Evolutionary conservation across 2,329 filamentous ascomycete species (phyloP).

Genomic region (Chrysoporthe austroafricana): DNA sequence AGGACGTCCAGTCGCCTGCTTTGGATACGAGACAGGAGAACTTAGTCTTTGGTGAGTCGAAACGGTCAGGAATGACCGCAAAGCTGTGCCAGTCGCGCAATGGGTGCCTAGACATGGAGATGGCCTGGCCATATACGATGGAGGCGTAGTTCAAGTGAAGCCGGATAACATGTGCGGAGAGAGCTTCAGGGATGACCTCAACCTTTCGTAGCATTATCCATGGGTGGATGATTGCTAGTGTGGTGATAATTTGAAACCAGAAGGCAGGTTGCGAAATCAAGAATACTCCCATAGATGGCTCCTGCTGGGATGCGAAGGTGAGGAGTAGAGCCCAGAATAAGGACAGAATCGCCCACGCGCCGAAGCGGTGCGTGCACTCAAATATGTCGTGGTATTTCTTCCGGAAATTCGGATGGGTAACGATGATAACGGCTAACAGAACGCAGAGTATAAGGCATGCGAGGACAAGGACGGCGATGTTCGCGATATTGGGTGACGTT

Average conservation of each 20-base stretch:
- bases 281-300: not conserved
- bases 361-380: conserved; percentile 72
- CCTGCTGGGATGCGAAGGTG: conserved; percentile 37
- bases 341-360: conserved; percentile 68
- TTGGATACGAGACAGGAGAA: conserved; percentile 53
- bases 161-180: conserved; percentile 65
- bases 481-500: conserved; percentile 30
- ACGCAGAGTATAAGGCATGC: conserved; percentile 58
- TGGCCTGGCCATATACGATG: conserved; percentile 51
- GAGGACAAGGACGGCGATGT: conserved; percentile 47
- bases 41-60: conserved; percentile 37
- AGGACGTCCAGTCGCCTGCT: conserved; percentile 67
- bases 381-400: conserved; percentile 68
- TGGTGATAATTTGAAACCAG: conserved; percentile 63
- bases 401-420: conserved; percentile 68
- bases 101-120: conserved; percentile 57
- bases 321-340: conserved; percentile 39
- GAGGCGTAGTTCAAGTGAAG: conserved; percentile 60
- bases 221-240: conserved; percentile 59
- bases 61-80: conserved; percentile 48
- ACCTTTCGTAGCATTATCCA: conserved; percentile 66
- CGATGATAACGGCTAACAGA: conserved; percentile 64
- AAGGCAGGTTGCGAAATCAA: conserved; percentile 49
- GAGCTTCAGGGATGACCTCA: conserved; percentile 55
- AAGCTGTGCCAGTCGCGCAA: conserved; percentile 66